Conservation (phyloP, 179 eudicot species). For the Patellifolia procumbens region DNA sequence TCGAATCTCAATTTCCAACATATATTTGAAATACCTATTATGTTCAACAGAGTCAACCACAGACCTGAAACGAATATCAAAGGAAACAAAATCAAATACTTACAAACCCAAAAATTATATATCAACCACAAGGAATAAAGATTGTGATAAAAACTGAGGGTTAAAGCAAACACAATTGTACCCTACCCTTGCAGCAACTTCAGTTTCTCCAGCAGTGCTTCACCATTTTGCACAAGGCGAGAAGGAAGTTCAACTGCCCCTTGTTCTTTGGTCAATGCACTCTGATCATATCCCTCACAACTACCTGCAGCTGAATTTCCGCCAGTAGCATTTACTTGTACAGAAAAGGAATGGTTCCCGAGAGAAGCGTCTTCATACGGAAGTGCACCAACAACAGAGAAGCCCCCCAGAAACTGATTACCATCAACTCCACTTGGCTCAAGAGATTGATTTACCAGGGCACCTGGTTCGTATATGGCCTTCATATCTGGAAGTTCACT, state of each 20-base stretch:
- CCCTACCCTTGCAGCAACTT: conserved; percentile 55
- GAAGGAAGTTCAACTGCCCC: conserved; percentile 45
- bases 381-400: conserved; percentile 23
- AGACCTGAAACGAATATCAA: conserved; percentile 40
- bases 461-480: conserved; percentile 25
- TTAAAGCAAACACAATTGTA: not conserved
- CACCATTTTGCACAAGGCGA: conserved; percentile 50
- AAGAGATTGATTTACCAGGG: conserved; percentile 23
- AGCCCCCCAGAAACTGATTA: conserved; percentile 30
- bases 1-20: conserved; percentile 72
- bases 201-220: conserved; percentile 65
- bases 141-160: not conserved
- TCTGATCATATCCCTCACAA: conserved; percentile 30
- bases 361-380: conserved; percentile 30
- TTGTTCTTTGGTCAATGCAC: conserved; percentile 35
- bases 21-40: conserved; percentile 50
- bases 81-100: not conserved
- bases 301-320: conserved; percentile 25
- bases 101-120: not conserved
- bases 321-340: conserved; percentile 24
- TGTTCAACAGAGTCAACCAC: conserved; percentile 36
- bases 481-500: conserved; percentile 30
- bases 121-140: not conserved
- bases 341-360: conserved; percentile 26
- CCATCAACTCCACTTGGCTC: conserved; percentile 26